Evolutionary conservation across 805 yeast species (phyloP), one percentile per base, ranked within the genome.

Genomic region (Candida saitoana): DNA sequence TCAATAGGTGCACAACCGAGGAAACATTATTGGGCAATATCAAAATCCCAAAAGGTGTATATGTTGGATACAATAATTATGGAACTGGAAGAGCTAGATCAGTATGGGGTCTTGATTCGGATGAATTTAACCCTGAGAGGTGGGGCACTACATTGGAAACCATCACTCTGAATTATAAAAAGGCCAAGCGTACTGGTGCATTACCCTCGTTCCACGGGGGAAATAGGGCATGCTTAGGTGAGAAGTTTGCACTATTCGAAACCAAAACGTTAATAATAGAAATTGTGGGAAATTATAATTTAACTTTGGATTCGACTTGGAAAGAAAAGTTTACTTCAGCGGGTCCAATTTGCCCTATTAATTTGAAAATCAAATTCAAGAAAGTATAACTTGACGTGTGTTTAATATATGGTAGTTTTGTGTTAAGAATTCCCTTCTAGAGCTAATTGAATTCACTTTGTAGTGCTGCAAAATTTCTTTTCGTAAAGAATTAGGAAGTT

Each of bases 191-290:
- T 34, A 56, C 53, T n/a, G 67, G 74, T 5, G 64, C 62, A 6
- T 52, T 79, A 14, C 72, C 79, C 3, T 71, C 81, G 0, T 79
- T 79, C 46, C 84, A 79, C 53, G 84, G 84, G 5, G 71, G 83
- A 7, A 73, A 64, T 47, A 57, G 84, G 35, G 82, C 82, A 0
- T 79, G 84, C 53, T 54, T 79, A 15, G 84, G 84, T 4, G 84
- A 79, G 49, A 73, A 74, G 48, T 68, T 76, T 53, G 83, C 82
- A 1, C 55, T 79, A 6, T 55, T 58, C 31, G 77, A 77, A 49
- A 56, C 69, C 19, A 69, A 71, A 45, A 54, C 66, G 9, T 62
- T 73, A 7, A 38, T 77, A 3, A 52, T 57, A 5, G 61, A 59
- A 31, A 49, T 77, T 9, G 41, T 78, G 11, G 53, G 46, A 19